phyloP scores from a whole-genome alignment of 2,329 filamentous ascomycete genomes.

The Pleoardoris graminearum region DNA sequence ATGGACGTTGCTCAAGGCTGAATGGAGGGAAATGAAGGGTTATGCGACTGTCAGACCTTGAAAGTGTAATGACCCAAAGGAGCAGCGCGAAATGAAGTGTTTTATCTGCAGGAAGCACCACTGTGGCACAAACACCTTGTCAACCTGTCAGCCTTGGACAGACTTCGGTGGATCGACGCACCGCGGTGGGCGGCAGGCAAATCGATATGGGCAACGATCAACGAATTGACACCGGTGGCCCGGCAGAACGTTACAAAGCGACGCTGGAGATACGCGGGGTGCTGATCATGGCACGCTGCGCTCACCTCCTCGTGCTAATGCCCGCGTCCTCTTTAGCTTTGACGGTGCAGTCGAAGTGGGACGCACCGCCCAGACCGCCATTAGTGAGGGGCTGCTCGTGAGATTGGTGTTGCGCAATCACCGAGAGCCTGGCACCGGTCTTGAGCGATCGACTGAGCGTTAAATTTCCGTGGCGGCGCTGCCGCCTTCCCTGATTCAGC shows the following conservation, averaged over 20 bases:
- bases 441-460: conserved; percentile 37
- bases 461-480: conserved; percentile 41
- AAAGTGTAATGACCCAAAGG: conserved; percentile 36
- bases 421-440: conserved; percentile 43
- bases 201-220: conserved; percentile 44
- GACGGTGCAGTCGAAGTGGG: background rate
- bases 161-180: conserved; percentile 39
- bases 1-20: conserved; percentile 32
- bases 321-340: background rate
- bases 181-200: conserved; percentile 40
- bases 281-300: conserved; percentile 23
- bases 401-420: conserved; percentile 44
- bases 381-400: conserved; percentile 24
- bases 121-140: conserved; percentile 34
- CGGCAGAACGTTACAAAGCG: conserved; percentile 28
- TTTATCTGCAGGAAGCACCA: conserved; percentile 23
- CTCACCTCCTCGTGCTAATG: conserved; percentile 21
- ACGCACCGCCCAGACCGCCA: conserved; percentile 7
- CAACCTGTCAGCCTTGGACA: conserved; percentile 42
- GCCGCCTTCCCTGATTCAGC: conserved; percentile 35
- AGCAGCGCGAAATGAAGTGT: conserved; percentile 37
- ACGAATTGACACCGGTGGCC: conserved; percentile 26
- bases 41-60: conserved; percentile 37
- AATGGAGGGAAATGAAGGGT: conserved; percentile 46
- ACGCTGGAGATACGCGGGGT: conserved; percentile 20